Conservation (phyloP, 1,284 basidiomycete genomes). For the Erythrobasidium hasegawianum region DNA sequence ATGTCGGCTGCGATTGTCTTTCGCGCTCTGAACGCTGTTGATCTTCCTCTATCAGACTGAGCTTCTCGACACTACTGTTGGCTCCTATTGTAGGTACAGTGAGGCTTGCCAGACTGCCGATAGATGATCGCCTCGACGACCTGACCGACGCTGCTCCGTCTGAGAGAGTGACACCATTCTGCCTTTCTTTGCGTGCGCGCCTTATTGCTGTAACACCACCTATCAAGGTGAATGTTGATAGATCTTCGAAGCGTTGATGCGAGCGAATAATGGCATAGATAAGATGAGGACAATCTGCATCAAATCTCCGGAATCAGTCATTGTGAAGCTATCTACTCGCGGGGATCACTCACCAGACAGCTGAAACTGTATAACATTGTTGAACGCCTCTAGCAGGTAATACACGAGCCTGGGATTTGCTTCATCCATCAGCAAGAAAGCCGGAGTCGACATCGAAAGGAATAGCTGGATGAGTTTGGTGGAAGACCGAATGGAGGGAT, state of each 20-base stretch:
- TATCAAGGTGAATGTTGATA: slow-evolving; percentile 81
- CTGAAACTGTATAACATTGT: slow-evolving; percentile 62
- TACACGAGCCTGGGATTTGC: slow-evolving; percentile 86
- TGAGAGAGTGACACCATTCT: too few relatives aligned
- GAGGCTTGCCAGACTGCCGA: background rate
- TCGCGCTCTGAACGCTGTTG: too few relatives aligned
- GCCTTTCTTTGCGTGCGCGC: slow-evolving; percentile 6
- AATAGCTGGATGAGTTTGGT: slow-evolving; percentile 81
- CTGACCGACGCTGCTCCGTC: too few relatives aligned
- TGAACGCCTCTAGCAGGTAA: slow-evolving; percentile 90
- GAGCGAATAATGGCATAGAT: slow-evolving; percentile 78
- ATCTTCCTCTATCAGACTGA: background rate
- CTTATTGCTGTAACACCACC: slow-evolving; percentile 77
- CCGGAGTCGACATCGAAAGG: slow-evolving; percentile 79
- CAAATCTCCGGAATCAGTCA: background rate
- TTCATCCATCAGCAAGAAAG: slow-evolving; percentile 86
- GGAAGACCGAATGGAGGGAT: slow-evolving; percentile 70
- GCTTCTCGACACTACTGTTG: slow-evolving; percentile 9
- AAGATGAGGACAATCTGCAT: slow-evolving; percentile 72
- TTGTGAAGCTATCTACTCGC: too few relatives aligned
- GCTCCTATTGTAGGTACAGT: background rate
- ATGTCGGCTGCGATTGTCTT: slow-evolving; percentile 1
- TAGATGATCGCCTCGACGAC: background rate
- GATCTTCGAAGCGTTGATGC: slow-evolving; percentile 75
- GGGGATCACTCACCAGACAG: slow-evolving; percentile 36